phyloP scores from a whole-genome alignment of 2,329 filamentous ascomycete genomes.

The Aspergillus alliaceus region DNA sequence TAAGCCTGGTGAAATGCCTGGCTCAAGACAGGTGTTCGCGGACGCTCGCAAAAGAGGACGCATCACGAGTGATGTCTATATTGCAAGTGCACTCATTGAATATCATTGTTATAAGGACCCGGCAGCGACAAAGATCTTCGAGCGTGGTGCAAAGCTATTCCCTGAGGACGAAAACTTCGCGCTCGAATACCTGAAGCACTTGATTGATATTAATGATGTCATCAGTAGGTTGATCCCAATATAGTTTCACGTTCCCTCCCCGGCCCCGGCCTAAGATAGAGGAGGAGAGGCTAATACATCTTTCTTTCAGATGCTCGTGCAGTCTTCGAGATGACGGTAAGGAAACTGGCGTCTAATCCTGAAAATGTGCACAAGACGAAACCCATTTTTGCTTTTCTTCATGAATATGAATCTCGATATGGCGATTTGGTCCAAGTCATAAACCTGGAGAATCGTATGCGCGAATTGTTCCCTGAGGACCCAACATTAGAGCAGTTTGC shows the following conservation, averaged over 20 bases:
- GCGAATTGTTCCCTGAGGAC: constrained; percentile 88
- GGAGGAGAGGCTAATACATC: constrained; percentile 14
- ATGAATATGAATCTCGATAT: constrained; percentile 92
- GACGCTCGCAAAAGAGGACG: constrained; percentile 85
- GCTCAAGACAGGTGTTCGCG: constrained; percentile 83
- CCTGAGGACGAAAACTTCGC: constrained; percentile 92
- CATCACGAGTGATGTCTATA: constrained; percentile 91
- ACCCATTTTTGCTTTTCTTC: constrained; percentile 85
- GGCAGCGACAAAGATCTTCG: constrained; percentile 91
- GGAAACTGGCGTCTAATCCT: constrained; percentile 73
- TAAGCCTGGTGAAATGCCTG: constrained; percentile 66
- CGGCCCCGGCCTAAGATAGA: too few relatives aligned
- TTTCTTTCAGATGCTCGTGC: constrained; percentile 75
- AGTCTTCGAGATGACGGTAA: constrained; percentile 92
- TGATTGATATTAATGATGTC: constrained; percentile 87
- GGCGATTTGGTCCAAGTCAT: constrained; percentile 88
- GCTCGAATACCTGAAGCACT: constrained; percentile 91
- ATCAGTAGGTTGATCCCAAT: constrained; percentile 66
- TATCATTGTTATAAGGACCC: constrained; percentile 94
- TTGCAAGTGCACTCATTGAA: constrained; percentile 88
- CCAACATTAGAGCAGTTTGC: constrained; percentile 73
- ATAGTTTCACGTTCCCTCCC: not conserved
- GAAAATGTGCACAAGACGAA: constrained; percentile 75
- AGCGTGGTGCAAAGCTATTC: constrained; percentile 89
- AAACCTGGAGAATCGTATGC: constrained; percentile 90